Evolutionary conservation across 2,329 filamentous ascomycete genomes (phyloP), one percentile per base, ranked within the genome.

Genomic region (Neopestalotiopsis sp.): DNA sequence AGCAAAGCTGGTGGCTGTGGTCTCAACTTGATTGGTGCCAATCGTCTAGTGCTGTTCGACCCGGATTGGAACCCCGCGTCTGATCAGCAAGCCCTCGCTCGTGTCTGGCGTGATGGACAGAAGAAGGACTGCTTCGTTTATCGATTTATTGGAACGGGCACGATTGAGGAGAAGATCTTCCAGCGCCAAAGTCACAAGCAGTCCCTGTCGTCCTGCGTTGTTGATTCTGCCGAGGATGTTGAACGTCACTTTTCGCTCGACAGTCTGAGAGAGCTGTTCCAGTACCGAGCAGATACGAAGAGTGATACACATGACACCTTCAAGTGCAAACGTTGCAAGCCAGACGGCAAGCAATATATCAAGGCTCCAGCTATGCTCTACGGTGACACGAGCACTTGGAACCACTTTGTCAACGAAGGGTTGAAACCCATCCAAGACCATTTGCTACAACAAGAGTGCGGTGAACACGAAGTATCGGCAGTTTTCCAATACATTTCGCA

Each of bases 111-210:
- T 85, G 96, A 99, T 75, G 96, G 96, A 0, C 96, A 99, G 81
- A 98, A 97, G 86, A 99, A 99, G 78, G 96, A 99, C 77, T 99
- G 96, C 77, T 99, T 99, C 75, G 96, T 99, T 17, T 99, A 99
- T 80, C 93, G 96, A n/a, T 99, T 99, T 83, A 99, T 99, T 75
- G 93, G 95, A 0, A 98, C 97, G 0, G 96, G 96, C 4, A 98
- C 95, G 0, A 99, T 99, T 71, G 96, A 99, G 78, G 96, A 99
- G 81, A 99, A 99, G 83, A 98, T 99, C 74, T 99, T 99, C 83
- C 96, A 99, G 81, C 92, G 97, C 10, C 96, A 99, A 78, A 97
- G 94, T 0, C 97, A 99, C 85, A 99, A 99, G 82, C 96, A 99
- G 81, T 97, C 94, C 7, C 85, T 99, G 1, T 98, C 95, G 0